Conservation (phyloP, 305 asterid species). For the Andrographis paniculata region DNA sequence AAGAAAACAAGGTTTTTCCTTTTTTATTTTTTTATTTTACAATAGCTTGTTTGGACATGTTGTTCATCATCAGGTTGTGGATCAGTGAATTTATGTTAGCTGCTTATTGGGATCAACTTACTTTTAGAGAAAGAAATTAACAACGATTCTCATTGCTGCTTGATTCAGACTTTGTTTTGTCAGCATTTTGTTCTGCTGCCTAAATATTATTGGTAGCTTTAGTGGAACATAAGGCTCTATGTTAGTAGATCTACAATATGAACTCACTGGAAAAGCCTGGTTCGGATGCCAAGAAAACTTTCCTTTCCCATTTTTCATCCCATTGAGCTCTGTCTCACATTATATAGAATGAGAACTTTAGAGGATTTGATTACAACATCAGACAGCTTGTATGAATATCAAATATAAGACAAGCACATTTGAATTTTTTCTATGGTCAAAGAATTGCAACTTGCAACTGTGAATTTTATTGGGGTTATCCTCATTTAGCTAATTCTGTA, state of each 20-base stretch:
- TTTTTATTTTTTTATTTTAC: too few species aligned
- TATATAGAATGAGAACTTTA: neutral
- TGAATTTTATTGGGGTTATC: slow-evolving; percentile 1
- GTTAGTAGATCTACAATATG: neutral
- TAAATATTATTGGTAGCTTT: neutral
- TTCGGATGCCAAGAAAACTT: neutral
- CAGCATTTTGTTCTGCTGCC: neutral
- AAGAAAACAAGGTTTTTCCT: too few species aligned
- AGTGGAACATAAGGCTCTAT: neutral
- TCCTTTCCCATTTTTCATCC: too few species aligned
- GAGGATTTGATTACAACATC: neutral
- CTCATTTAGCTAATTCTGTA: neutral
- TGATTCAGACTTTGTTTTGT: neutral
- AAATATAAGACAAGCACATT: neutral
- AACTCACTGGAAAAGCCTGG: neutral
- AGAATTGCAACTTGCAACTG: slow-evolving; percentile 5
- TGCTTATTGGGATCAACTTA: too few species aligned
- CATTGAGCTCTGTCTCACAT: too few species aligned
- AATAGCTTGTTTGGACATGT: neutral
- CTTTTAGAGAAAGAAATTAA: too few species aligned
- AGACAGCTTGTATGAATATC: neutral
- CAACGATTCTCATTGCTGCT: neutral
- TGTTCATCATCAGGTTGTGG: too few species aligned
- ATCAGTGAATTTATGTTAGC: too few species aligned
- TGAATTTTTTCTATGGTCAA: neutral